These are phyloP conservation scores for Teratosphaeria zuluensis DNA, from an alignment of 2,329 filamentous ascomycete species.

Conservation along the genomic window DNA sequence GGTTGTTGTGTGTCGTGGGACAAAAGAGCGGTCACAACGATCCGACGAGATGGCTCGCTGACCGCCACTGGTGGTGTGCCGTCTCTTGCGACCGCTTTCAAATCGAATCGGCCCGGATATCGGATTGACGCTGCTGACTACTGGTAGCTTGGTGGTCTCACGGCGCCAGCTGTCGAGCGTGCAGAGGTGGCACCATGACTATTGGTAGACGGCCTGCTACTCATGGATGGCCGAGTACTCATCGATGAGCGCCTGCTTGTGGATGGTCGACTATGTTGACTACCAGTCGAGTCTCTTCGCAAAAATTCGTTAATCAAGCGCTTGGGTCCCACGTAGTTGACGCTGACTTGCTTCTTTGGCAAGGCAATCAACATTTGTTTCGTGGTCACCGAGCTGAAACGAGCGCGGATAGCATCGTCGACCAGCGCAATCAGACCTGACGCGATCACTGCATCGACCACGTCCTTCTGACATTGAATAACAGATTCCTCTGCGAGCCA, in stretches of 20 bases:
- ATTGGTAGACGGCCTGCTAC: constrained; percentile 13
- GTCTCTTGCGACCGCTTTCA: constrained; percentile 3
- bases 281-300: constrained; percentile 34
- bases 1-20: constrained; percentile 6
- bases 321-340: constrained; percentile 54
- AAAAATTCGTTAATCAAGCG: constrained; percentile 56
- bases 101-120: constrained; percentile 1
- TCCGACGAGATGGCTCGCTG: constrained; percentile 3
- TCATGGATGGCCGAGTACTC: neutral
- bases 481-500: constrained; percentile 72
- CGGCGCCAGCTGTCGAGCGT: constrained; percentile 3
- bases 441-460: constrained; percentile 80
- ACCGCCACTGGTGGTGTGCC: constrained; percentile 7
- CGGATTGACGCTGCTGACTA: constrained; percentile 2
- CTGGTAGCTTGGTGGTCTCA: constrained; percentile 10
- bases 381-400: constrained; percentile 53
- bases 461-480: constrained; percentile 61
- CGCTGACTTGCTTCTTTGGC: constrained; percentile 37
- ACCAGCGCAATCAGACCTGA: constrained; percentile 83
- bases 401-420: constrained; percentile 80
- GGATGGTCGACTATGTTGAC: constrained; percentile 13
- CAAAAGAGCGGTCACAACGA: constrained; percentile 8
- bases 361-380: constrained; percentile 45
- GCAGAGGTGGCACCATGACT: constrained; percentile 7
- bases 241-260: constrained; percentile 2